Conservation (phyloP, 257 asterid genomes). For the Solanum appendiculatum region DNA sequence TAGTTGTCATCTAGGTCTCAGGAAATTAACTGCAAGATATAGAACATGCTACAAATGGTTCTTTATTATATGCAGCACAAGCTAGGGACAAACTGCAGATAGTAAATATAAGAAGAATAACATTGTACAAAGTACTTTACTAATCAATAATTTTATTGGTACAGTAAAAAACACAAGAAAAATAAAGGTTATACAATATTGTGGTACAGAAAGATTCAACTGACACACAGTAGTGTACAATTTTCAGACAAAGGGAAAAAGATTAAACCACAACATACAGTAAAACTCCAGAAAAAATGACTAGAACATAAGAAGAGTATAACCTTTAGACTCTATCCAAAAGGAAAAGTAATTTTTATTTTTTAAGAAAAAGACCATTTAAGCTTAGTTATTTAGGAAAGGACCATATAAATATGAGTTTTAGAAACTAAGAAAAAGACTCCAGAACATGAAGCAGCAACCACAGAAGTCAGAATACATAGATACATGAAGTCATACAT, state of each 20-base stretch:
- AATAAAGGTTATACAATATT: too few relatives aligned
- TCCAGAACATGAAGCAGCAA: not conserved
- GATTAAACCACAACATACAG: not conserved
- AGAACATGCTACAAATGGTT: not conserved
- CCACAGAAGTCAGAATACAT: not conserved
- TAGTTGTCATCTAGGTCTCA: too few relatives aligned
- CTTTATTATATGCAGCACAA: not conserved
- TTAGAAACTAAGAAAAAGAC: not conserved
- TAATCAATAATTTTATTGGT: too few relatives aligned
- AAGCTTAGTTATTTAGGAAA: not conserved
- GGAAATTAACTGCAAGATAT: too few relatives aligned
- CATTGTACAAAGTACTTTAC: not conserved
- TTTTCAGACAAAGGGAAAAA: not conserved
- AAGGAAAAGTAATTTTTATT: not conserved
- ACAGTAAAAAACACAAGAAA: too few relatives aligned
- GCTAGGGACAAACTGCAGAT: not conserved
- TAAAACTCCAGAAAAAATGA: not conserved
- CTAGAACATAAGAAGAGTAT: not conserved
- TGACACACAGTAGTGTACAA: not conserved
- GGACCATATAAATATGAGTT: not conserved
- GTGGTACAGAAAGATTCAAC: not conserved
- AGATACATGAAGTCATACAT: not conserved
- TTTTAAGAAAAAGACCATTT: not conserved
- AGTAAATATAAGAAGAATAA: not conserved
- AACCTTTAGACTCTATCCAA: not conserved